Evolutionary conservation across 352 stramenopile species (phyloP).

Genomic region (Globisporangium splendens): DNA sequence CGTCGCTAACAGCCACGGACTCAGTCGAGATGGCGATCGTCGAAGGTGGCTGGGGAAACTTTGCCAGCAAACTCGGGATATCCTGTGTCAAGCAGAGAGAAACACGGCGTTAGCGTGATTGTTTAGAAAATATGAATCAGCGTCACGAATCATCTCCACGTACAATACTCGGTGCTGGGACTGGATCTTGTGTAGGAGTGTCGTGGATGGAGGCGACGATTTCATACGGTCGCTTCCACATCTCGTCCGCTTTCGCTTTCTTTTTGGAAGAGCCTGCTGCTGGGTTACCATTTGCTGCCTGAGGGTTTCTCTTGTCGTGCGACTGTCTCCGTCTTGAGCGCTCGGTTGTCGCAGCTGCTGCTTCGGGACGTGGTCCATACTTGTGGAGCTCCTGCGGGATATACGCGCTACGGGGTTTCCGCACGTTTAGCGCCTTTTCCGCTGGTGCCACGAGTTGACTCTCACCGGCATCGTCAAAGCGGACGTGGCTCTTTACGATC

Average conservation of each 20-base stretch:
- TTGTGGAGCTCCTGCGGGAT: constrained; percentile 39
- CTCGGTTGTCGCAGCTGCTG: neutral
- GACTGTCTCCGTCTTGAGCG: neutral
- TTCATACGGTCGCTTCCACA: constrained; percentile 80
- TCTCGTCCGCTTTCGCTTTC: constrained; percentile 35
- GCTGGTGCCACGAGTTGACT: neutral
- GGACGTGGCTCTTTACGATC: constrained; percentile 29
- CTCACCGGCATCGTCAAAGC: constrained; percentile 38
- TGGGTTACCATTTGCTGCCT: neutral
- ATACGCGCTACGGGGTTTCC: neutral
- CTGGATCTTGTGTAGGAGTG: constrained; percentile 12
- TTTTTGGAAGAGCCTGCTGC: constrained; percentile 10
- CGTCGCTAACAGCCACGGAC: constrained; percentile 33
- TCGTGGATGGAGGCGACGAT: constrained; percentile 62
- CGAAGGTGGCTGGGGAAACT: constrained; percentile 15
- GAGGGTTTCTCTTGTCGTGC: neutral
- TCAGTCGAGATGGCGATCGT: neutral
- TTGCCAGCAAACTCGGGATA: constrained; percentile 23
- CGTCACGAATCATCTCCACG: too few relatives aligned
- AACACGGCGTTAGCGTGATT: neutral
- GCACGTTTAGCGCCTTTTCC: neutral
- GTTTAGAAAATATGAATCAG: neutral
- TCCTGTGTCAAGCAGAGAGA: constrained; percentile 15
- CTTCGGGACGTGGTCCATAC: constrained; percentile 35
- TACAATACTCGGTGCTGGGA: neutral